phyloP scores from a whole-genome alignment of 2,329 filamentous ascomycete species.

The Salinomyces thailandicus region DNA sequence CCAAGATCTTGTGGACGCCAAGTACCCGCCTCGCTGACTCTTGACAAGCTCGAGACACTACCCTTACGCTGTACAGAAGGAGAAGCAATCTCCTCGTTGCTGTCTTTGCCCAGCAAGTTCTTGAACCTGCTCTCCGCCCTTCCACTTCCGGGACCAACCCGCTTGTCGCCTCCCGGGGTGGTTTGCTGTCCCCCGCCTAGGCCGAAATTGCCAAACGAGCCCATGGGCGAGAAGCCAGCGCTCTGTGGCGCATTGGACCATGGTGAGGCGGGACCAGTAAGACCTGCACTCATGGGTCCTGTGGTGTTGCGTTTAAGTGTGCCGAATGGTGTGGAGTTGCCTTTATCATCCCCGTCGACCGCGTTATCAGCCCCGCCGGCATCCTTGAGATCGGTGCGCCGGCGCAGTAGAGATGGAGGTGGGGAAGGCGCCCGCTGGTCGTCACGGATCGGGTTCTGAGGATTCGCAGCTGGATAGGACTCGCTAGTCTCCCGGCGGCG shows the following conservation, averaged over 20 bases:
- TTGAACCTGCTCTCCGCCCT: conserved; percentile 76
- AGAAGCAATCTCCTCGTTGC: conserved; percentile 47
- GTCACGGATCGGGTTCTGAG: conserved; percentile 42
- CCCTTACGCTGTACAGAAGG: conserved; percentile 44
- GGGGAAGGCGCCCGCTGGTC: conserved; percentile 52
- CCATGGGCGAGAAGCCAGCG: conserved; percentile 60
- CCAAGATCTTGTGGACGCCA: conserved; percentile 30
- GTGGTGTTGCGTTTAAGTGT: conserved; percentile 48
- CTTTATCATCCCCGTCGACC: conserved; percentile 30
- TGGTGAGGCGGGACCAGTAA: conserved; percentile 41
- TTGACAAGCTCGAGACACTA: conserved; percentile 43
- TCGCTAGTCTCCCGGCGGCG: conserved; percentile 80
- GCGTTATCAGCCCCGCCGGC: conserved; percentile 18
- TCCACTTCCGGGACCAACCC: conserved; percentile 53
- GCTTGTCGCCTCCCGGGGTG: conserved; percentile 56
- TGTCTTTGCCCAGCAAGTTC: conserved; percentile 71
- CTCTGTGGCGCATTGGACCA: conserved; percentile 51
- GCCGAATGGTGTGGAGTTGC: conserved; percentile 35
- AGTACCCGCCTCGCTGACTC: conserved; percentile 44
- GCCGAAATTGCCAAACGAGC: conserved; percentile 86
- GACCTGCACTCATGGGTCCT: conserved; percentile 41
- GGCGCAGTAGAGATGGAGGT: conserved; percentile 49
- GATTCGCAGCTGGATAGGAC: conserved; percentile 40
- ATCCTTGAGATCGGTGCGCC: conserved; percentile 53
- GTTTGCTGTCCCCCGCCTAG: conserved; percentile 40